Base-by-base conservation (phyloP, 495 filamentous ascomycete genomes). In the Penicillium angulare region DNA sequence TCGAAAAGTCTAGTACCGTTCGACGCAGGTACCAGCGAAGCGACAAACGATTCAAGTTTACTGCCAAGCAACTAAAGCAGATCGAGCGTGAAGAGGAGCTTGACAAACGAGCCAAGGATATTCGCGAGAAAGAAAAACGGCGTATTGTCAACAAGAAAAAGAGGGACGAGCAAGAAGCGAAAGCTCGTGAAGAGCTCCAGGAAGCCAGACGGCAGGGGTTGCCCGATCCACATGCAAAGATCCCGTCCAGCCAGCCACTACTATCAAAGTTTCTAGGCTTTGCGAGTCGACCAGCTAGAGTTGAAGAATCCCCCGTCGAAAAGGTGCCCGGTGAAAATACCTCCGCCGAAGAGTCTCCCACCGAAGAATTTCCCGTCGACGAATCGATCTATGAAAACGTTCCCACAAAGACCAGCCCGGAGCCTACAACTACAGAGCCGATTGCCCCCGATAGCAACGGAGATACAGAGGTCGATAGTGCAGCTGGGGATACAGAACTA, bases 11-110 rank as follows among this genome's bases (percentile, higher is more conserved):
- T 52, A 71, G 67, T 56, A 67, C 60, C 15, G 68, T 66, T 33
- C 69, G 65, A 58, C 73, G 65, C 52, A 72, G 64, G 52, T 79
- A 77, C 63, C 72, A 77, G 49, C 70, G 76, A 57, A 72, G 67
- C 56, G 72, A 72, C 66, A 71, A 70, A 54, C 68, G 61, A 36
- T 63, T 73, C 57, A 43, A 66, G 38, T 73, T 73, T 51, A 67
- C 68, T 20, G 60, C 76, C 12, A 66, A 69, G 9, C 66, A 76
- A 53, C 63, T 76, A 16, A 60, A 58, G 12, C 64, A 65, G 6
- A 75, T 75, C 41, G 77, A 79, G 40, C 69, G 73, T 27, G 72
- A 79, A 29, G 64, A 74, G 44, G 72, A 73, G 47, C 63, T 60
- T 10, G 68, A 69, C 35, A 58, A 51, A 1, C 65, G 60, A 24